Conservation (phyloP, 805 yeast genomes). For the Ogataea salicorniae region DNA sequence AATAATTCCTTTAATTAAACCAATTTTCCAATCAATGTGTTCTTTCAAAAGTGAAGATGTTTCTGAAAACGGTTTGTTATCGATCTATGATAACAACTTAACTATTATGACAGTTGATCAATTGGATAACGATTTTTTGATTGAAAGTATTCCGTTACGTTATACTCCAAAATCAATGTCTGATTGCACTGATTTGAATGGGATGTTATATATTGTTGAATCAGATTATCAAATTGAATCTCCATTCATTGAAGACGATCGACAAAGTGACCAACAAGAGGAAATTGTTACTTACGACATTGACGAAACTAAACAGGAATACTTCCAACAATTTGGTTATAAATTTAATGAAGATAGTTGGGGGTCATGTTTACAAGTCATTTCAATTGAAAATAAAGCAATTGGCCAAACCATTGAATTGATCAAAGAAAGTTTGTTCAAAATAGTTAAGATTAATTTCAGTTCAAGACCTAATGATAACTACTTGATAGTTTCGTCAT, state of each 20-base stretch:
- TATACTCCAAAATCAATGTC: slow-evolving; percentile 47
- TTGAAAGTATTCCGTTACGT: slow-evolving; percentile 39
- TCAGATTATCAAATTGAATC: slow-evolving; percentile 37
- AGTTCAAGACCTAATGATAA: slow-evolving; percentile 23
- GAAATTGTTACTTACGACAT: slow-evolving; percentile 19
- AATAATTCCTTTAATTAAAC: slow-evolving; percentile 43
- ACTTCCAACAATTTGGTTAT: slow-evolving; percentile 44
- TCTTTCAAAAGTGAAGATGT: slow-evolving; percentile 61
- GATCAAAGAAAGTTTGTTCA: slow-evolving; percentile 37
- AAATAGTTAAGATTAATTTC: slow-evolving; percentile 30
- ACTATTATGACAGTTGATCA: slow-evolving; percentile 52
- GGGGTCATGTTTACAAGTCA: slow-evolving; percentile 52
- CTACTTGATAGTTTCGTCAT: slow-evolving; percentile 44
- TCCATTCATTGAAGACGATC: slow-evolving; percentile 22
- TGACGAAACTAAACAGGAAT: slow-evolving; percentile 31
- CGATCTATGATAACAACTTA: slow-evolving; percentile 47
- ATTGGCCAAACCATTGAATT: slow-evolving; percentile 43
- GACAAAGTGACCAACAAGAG: slow-evolving; percentile 11
- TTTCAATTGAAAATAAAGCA: slow-evolving; percentile 32
- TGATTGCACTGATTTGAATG: slow-evolving; percentile 21
- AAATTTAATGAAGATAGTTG: slow-evolving; percentile 28
- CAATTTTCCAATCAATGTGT: slow-evolving; percentile 40
- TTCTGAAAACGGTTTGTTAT: slow-evolving; percentile 55
- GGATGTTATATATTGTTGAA: slow-evolving; percentile 38
- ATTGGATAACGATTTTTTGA: slow-evolving; percentile 27